These are phyloP conservation scores for Macrophomina phaseolina DNA, from an alignment of 2,329 filamentous ascomycete genomes.

Conservation along the genomic window DNA sequence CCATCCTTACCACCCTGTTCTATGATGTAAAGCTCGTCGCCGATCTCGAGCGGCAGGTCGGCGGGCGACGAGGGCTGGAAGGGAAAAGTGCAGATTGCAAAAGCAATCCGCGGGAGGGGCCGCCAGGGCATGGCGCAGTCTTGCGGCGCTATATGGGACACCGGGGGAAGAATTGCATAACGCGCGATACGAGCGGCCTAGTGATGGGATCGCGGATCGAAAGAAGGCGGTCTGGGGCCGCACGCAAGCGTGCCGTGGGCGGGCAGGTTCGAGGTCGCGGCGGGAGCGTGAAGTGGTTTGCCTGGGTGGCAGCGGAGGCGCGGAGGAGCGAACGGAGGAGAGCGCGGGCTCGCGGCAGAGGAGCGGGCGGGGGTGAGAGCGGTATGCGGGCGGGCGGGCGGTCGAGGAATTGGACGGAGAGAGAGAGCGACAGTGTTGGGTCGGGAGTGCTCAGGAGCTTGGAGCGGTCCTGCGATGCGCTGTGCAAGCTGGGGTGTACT, in stretches of 20 bases:
- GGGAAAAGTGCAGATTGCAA: conserved; percentile 94
- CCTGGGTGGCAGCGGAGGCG: background rate
- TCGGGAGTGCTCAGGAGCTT: conserved; percentile 11
- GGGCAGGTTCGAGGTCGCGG: background rate
- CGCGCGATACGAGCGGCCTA: conserved; percentile 26
- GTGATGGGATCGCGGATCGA: conserved; percentile 3
- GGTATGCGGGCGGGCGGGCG: conserved; percentile 6
- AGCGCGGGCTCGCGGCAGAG: background rate
- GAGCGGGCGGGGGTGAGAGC: background rate
- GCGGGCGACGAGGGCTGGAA: conserved; percentile 86
- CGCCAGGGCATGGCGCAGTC: conserved; percentile 67
- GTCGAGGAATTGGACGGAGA: background rate
- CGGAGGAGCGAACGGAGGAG: conserved; percentile 11
- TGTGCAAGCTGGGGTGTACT: conserved; percentile 16
- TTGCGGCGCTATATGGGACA: conserved; percentile 25
- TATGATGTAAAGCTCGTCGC: conserved; percentile 98
- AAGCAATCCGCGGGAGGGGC: conserved; percentile 94
- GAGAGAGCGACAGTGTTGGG: conserved; percentile 9
- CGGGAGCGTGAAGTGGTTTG: background rate
- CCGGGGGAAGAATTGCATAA: conserved; percentile 27
- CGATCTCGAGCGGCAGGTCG: conserved; percentile 94
- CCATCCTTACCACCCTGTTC: conserved; percentile 86
- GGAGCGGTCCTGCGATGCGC: conserved; percentile 4
- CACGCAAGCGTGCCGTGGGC: conserved; percentile 11
- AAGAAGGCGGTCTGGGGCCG: conserved; percentile 16